Conservation (phyloP, 176 grass and related monocot species). For the Aegilops speltoides region DNA sequence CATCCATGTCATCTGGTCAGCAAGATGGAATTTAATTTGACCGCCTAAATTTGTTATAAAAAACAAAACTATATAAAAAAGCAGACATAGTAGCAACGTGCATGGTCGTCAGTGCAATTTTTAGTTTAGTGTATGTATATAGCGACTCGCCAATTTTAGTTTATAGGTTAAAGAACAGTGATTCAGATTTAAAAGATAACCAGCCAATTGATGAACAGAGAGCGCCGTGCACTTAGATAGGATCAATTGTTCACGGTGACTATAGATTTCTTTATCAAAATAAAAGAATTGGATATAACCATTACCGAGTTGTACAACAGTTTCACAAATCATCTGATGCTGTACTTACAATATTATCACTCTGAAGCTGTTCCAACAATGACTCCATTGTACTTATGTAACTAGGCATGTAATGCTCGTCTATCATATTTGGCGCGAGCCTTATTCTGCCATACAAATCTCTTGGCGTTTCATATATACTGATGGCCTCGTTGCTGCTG, state of each 20-base stretch:
- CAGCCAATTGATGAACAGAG: too few relatives aligned
- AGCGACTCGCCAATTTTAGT: too few relatives aligned
- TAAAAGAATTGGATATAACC: conserved; percentile 47
- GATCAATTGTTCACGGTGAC: not conserved
- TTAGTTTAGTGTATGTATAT: too few relatives aligned
- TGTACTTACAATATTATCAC: conserved; percentile 28
- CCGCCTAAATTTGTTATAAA: too few relatives aligned
- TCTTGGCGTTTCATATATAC: conserved; percentile 58
- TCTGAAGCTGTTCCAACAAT: conserved; percentile 53
- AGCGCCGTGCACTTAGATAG: too few relatives aligned
- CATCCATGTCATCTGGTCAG: too few relatives aligned
- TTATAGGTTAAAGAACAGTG: too few relatives aligned
- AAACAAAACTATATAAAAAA: too few relatives aligned
- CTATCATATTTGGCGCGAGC: conserved; percentile 64
- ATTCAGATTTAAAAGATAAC: too few relatives aligned
- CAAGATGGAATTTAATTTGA: too few relatives aligned
- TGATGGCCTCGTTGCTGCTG: conserved; percentile 38
- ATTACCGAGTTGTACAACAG: conserved; percentile 17
- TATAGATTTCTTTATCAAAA: not conserved
- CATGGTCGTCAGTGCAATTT: too few relatives aligned
- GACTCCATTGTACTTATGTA: conserved; percentile 66
- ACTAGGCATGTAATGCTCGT: conserved; percentile 74
- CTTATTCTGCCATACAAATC: conserved; percentile 67
- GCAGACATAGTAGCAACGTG: too few relatives aligned
- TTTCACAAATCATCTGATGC: conserved; percentile 35